Evolutionary conservation across 805 yeast species (phyloP).

Genomic region (Metschnikowia arizonensis): DNA sequence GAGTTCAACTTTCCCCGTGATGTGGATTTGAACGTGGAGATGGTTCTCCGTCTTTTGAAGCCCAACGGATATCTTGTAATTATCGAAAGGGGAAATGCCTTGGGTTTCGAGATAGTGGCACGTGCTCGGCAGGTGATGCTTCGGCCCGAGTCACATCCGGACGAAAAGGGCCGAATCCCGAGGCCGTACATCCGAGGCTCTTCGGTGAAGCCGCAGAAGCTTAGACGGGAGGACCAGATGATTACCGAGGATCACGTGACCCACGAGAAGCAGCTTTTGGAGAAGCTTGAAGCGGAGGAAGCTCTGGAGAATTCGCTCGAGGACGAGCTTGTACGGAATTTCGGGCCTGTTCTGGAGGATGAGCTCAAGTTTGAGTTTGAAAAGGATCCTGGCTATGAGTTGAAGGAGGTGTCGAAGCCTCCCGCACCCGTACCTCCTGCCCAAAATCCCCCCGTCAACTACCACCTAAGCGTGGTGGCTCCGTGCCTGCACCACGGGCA

Average conservation of each 20-base stretch:
- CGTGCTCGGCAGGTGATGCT: constrained; percentile 86
- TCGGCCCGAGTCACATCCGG: constrained; percentile 69
- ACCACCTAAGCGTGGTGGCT: constrained; percentile 66
- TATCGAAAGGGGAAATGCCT: constrained; percentile 83
- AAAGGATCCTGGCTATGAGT: constrained; percentile 28
- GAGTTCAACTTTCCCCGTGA: constrained; percentile 63
- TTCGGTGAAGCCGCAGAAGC: constrained; percentile 36
- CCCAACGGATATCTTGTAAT: constrained; percentile 80
- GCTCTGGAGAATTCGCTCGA: constrained; percentile 19
- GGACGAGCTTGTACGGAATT: constrained; percentile 33
- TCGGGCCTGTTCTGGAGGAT: constrained; percentile 40
- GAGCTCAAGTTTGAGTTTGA: constrained; percentile 50
- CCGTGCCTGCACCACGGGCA: constrained; percentile 87
- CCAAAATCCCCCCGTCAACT: constrained; percentile 29
- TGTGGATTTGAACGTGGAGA: constrained; percentile 63
- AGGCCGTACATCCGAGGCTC: constrained; percentile 61
- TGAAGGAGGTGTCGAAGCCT: constrained; percentile 5
- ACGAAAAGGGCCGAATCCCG: constrained; percentile 60
- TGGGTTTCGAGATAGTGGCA: constrained; percentile 84
- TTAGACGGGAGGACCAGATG: constrained; percentile 33
- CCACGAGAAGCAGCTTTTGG: constrained; percentile 30
- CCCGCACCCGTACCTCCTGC: constrained; percentile 13
- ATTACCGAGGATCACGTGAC: constrained; percentile 33
- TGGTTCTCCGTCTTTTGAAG: constrained; percentile 54
- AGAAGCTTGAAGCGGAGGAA: constrained; percentile 22